phyloP scores from a whole-genome alignment of 805 yeast genomes.

The Candida montana region DNA sequence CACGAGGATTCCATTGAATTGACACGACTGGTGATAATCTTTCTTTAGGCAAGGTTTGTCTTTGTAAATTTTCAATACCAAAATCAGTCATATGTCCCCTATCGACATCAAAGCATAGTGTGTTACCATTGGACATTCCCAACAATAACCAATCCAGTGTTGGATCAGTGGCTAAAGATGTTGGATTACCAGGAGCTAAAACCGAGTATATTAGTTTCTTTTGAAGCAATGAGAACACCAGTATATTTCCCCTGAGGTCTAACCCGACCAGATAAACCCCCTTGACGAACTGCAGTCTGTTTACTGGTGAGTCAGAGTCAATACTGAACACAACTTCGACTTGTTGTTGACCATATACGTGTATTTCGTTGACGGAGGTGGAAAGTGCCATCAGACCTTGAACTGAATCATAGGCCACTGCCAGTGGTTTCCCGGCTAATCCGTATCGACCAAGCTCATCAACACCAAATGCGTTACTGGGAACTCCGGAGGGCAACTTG shows the following conservation, averaged over 20 bases:
- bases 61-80: slow-evolving; percentile 68
- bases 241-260: slow-evolving; percentile 54
- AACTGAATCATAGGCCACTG: slow-evolving; percentile 78
- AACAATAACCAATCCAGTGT: slow-evolving; percentile 80
- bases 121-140: slow-evolving; percentile 73
- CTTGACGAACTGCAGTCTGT: slow-evolving; percentile 59
- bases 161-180: slow-evolving; percentile 75
- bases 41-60: slow-evolving; percentile 48
- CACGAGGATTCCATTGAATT: slow-evolving; percentile 83
- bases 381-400: slow-evolving; percentile 83
- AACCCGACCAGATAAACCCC: slow-evolving; percentile 78
- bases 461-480: background rate
- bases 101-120: slow-evolving; percentile 76
- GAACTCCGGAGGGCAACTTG: slow-evolving; percentile 14
- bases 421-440: slow-evolving; percentile 55
- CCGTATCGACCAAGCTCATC: slow-evolving; percentile 41
- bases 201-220: slow-evolving; percentile 56
- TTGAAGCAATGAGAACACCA: slow-evolving; percentile 64
- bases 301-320: slow-evolving; percentile 45
- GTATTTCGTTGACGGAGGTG: slow-evolving; percentile 63
- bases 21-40: slow-evolving; percentile 59
- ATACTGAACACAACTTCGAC: slow-evolving; percentile 65
- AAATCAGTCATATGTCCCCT: slow-evolving; percentile 62
- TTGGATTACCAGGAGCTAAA: slow-evolving; percentile 60
- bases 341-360: slow-evolving; percentile 78